Percentiles rank a stretch among this genome's conserved stretches.
Conservation (phyloP, 2,329 filamentous ascomycete species). For the Hirsutella rhossiliensis region DNA sequence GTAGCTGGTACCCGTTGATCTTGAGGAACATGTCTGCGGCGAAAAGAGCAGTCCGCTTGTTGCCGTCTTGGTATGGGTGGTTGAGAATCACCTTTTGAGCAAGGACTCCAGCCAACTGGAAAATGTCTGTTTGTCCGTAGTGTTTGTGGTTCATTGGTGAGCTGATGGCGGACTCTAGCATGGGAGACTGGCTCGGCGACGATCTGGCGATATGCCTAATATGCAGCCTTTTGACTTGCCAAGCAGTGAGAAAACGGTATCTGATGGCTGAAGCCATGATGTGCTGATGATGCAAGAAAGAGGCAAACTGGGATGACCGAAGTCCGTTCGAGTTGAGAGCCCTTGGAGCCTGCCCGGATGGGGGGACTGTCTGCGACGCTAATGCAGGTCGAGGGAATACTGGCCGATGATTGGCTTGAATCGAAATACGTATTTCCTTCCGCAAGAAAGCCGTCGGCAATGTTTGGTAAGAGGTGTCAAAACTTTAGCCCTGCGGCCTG, state of each 20-base stretch:
- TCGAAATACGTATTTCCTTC: too few species aligned
- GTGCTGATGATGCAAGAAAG: too few species aligned
- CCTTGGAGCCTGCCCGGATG: too few species aligned
- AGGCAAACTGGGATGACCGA: too few species aligned
- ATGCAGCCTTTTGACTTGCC: slow-evolving; percentile 5
- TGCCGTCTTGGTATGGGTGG: slow-evolving; percentile 10
- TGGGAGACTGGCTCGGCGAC: slow-evolving; percentile 5
- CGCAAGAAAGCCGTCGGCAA: too few species aligned
- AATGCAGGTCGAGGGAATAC: too few species aligned
- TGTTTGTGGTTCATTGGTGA: slow-evolving; percentile 7
- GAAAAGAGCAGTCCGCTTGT: slow-evolving; percentile 8
- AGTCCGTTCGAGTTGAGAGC: too few species aligned
- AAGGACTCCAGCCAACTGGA: slow-evolving; percentile 9
- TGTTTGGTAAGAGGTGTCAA: too few species aligned
- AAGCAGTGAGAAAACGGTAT: slow-evolving; percentile 5
- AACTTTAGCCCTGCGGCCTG: too few species aligned
- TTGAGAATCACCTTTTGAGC: slow-evolving; percentile 10
- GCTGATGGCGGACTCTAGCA: slow-evolving; percentile 7
- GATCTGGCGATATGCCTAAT: slow-evolving; percentile 1
- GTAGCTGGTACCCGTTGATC: slow-evolving; percentile 9
- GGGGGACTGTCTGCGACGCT: too few species aligned
- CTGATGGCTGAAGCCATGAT: too few species aligned
- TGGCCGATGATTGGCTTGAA: too few species aligned
- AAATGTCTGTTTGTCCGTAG: slow-evolving; percentile 8
- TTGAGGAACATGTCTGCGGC: slow-evolving; percentile 11